Percentiles rank a stretch among this genome's conserved stretches.
These are phyloP conservation scores for Clarkia xantiana DNA, from an alignment of 345 rosid species.

Conservation along the genomic window DNA sequence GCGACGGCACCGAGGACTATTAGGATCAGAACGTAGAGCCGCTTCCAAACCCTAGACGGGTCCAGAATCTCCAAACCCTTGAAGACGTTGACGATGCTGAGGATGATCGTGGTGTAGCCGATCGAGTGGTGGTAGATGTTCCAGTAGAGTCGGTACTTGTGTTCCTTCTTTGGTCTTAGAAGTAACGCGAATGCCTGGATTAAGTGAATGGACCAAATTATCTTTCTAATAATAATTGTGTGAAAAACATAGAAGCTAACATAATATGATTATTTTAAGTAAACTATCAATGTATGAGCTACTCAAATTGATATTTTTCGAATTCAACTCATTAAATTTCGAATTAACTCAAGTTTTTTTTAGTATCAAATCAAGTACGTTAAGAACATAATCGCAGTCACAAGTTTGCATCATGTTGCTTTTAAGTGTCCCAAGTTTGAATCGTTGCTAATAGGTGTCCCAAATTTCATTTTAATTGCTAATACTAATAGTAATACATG, in stretches of 20 bases:
- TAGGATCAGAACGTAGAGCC: conserved; percentile 37
- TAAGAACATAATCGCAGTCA: too few species aligned
- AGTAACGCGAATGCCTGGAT: conserved; percentile 57
- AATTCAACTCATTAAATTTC: too few species aligned
- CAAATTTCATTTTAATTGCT: too few species aligned
- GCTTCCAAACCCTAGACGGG: conserved; percentile 45
- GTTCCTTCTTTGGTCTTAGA: conserved; percentile 73
- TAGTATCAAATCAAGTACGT: too few species aligned
- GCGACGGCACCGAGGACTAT: conserved; percentile 38
- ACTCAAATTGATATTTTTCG: too few species aligned
- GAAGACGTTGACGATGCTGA: conserved; percentile 52
- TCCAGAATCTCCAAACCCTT: conserved; percentile 55
- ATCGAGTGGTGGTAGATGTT: conserved; percentile 69
- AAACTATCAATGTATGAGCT: too few species aligned
- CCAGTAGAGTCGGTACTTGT: conserved; percentile 77
- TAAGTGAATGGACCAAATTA: neutral
- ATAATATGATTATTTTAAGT: too few species aligned
- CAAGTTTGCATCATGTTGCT: too few species aligned
- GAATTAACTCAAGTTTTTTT: too few species aligned
- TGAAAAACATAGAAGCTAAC: neutral
- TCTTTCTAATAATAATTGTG: neutral
- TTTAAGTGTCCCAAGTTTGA: too few species aligned
- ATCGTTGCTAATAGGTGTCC: too few species aligned
- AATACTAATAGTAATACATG: too few species aligned
- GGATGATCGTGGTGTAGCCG: conserved; percentile 48